Percentiles rank a stretch among this genome's conserved stretches.
These are phyloP conservation scores for Penicillium desertorum DNA, from an alignment of 495 filamentous ascomycete species.

Conservation along the genomic window DNA sequence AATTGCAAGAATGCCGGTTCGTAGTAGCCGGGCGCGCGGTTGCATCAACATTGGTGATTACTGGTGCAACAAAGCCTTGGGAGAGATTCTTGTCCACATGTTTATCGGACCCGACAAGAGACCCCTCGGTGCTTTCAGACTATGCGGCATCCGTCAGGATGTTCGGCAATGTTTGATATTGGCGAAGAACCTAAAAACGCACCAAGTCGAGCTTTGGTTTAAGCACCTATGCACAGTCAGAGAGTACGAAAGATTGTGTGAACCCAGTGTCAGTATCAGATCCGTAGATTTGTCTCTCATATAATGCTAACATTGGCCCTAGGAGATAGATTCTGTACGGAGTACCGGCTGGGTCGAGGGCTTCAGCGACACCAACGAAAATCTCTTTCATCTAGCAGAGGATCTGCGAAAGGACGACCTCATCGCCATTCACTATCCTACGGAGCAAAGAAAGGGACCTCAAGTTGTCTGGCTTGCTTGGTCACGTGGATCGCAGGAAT, in stretches of 20 bases:
- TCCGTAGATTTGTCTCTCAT: background rate
- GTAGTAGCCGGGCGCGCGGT: background rate
- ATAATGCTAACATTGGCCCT: slow-evolving; percentile 5
- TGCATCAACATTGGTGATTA: background rate
- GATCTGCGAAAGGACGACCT: slow-evolving; percentile 25
- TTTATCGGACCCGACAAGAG: slow-evolving; percentile 40
- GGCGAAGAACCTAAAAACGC: background rate
- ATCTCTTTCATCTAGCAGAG: slow-evolving; percentile 30
- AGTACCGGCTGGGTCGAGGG: slow-evolving; percentile 34
- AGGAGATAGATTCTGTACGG: slow-evolving; percentile 1
- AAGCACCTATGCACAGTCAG: slow-evolving; percentile 35
- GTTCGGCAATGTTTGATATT: slow-evolving; percentile 23
- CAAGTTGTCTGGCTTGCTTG: slow-evolving; percentile 29
- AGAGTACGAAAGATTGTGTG: slow-evolving; percentile 40
- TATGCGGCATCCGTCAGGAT: slow-evolving; percentile 35
- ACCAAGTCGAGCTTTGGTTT: slow-evolving; percentile 41
- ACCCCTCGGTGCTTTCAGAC: slow-evolving; percentile 36
- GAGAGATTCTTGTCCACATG: slow-evolving; percentile 29
- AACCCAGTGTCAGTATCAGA: slow-evolving; percentile 12
- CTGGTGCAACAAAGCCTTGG: slow-evolving; percentile 18
- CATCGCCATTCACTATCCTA: slow-evolving; percentile 29
- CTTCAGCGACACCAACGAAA: slow-evolving; percentile 34
- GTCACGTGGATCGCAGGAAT: slow-evolving; percentile 25
- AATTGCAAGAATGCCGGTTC: background rate
- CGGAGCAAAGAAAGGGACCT: background rate